Evolutionary conservation across 257 asterid species (phyloP), one percentile per base, ranked within the genome.

Genomic region (Solanum medicagineum): DNA sequence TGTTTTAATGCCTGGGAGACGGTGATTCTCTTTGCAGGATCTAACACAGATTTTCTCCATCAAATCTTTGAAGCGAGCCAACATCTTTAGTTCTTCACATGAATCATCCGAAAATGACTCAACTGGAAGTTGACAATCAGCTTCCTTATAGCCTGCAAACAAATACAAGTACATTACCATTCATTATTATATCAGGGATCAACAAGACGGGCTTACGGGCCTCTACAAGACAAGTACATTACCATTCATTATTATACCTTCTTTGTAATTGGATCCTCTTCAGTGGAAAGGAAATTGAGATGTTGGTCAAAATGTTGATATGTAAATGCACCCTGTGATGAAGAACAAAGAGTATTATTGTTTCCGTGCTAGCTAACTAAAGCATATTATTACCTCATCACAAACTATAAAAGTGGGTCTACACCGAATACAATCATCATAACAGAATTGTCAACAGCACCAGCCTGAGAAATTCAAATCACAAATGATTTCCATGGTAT

Each of bases 21-120:
- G 42, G 89, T 95, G 60, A 96, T 81, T 88, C 99, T 94, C 94
- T 95, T 96, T 86, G 92, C 98, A 70, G 98, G 99, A 89, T 96
- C 99, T 92, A 96, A 87, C 87, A 84, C 95, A 96, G 42, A 93
- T 90, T 88, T 90, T 96, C 84, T 96, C 99, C 89, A 96, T 89
- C 54, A 96, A 3, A 90, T 96, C 99, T 88, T 94, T 95, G 73
- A 96, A 95, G 82, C 92, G 92, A 79, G 97, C 91, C 59, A 94
- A 89, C 98, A 94, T 90, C 92, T 95, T 96, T 17, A 91, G 93
- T 90, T 96, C 99, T 91, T 96, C 98, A 36, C 97, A 95, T 77
- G 96, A 91, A 85, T 94, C 95, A 81, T 95, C 97, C 17, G 88
- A 80, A 80, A 86, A 96, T 88, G 86, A 96, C 86, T 62, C 94